Conservation (phyloP, 257 asterid species). For the Linderniella brevidens region DNA sequence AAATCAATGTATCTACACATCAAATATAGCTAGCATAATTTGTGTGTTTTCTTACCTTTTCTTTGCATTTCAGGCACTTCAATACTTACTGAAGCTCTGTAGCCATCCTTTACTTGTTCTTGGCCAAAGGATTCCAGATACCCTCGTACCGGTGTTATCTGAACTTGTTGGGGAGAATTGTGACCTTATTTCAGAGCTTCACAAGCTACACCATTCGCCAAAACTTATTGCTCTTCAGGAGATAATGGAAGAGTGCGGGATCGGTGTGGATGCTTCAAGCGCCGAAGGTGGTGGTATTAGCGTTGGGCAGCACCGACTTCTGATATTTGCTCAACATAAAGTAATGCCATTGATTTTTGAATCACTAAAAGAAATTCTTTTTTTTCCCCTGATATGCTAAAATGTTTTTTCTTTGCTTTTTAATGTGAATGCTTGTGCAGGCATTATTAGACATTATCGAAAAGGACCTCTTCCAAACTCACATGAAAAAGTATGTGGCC, state of each 20-base stretch:
- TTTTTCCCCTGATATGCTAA: constrained; percentile 1
- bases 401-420: constrained; percentile 6
- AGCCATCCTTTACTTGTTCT: constrained; percentile 91
- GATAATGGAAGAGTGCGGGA: constrained; percentile 99
- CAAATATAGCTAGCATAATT: background rate
- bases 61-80: constrained; percentile 64
- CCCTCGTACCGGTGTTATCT: constrained; percentile 50
- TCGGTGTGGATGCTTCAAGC: constrained; percentile 73
- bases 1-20: background rate
- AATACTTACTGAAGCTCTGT: constrained; percentile 89
- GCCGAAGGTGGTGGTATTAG: constrained; percentile 58
- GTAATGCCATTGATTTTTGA: constrained; percentile 20
- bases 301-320: constrained; percentile 83
- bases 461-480: constrained; percentile 70
- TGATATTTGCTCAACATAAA: constrained; percentile 97
- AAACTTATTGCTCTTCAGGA: constrained; percentile 95
- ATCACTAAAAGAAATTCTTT: background rate
- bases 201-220: constrained; percentile 79
- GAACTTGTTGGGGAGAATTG: constrained; percentile 57
- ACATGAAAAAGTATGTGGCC: constrained; percentile 69
- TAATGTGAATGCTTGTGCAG: constrained; percentile 34
- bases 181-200: constrained; percentile 65
- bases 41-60: constrained; percentile 9
- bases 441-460: constrained; percentile 87
- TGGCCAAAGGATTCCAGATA: constrained; percentile 69